Evolutionary conservation across 2,329 filamentous ascomycete genomes (phyloP), one percentile per base, ranked within the genome.

Genomic region (Parasarocladium wereldwijsianum): DNA sequence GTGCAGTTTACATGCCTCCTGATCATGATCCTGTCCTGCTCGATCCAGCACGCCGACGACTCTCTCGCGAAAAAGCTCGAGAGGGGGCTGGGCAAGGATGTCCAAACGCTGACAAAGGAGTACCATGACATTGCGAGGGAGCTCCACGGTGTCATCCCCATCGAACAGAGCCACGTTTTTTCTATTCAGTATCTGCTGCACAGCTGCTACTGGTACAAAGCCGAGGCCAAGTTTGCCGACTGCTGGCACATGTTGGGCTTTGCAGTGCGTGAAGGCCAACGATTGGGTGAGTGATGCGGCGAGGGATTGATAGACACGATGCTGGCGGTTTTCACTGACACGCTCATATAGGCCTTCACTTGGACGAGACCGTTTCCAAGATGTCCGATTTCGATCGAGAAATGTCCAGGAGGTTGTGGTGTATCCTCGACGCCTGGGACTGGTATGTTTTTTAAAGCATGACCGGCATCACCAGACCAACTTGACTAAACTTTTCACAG

Each of bases 1-100:
- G n/a, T n/a, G n/a, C 50, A 51, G 29, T 56, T 49, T 50, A 56
- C 54, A 6, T 50, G 50, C 29, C 46, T 56, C 8, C 44, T 57
- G 22, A 39, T 55, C 24, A 53, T 46, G 40, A 40, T 54, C 5
- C 57, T 52, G 34, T 53, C 53, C n/a, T 57, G 52, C 35, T 43
- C 51, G 2, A 39, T 45, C 7, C 51, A 55, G 35, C 47, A 55
- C 35, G 41, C 48, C 20, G 40, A 49, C 10, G 26, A 33, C 6
- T 43, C 47, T 10, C 34, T 55, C 7, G 41, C 48, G 26, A 34
- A 35, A 6, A 52, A 43, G 20, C 43, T 57, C 5, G 43, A 50
- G 31, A 26, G 29, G 13, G 50, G 53, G 12, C 41, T 54, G 5
- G 44, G 43, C 9, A 38, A 47, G 21, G 35, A 41, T 2, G 38